Evolutionary conservation across 208 protist species (phyloP), one percentile per base, ranked within the genome.

Genomic region (Trypanosoma boissoni): DNA sequence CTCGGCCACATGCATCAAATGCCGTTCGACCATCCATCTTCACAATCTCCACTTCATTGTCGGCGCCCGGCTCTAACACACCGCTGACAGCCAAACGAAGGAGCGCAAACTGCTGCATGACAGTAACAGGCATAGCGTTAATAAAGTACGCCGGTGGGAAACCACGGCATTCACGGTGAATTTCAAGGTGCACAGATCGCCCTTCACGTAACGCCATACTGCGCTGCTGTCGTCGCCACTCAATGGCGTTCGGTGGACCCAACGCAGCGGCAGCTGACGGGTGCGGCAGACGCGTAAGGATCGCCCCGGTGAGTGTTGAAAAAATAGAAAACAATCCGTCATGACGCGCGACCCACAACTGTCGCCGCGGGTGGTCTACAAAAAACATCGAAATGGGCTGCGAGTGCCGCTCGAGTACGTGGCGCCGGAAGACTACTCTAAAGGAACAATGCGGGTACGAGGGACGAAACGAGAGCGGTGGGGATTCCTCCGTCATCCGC

Each of bases 301-400:
- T 54, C 23, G 54, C 50, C 52, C 88, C 87, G 20, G 74, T 79
- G 21, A 74, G 57, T n/a, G 78, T 90, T 12, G 76, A 81, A 74
- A 92, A 79, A 32, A 95, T 37, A 0, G 77, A 83, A 14, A 91
- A 58, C 5, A 83, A 63, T 44, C 88, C 88, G 65, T 92, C 83
- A 66, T 82, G 78, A 18, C 88, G 80, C 9, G 83, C 76, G 26
- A 89, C 72, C 83, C 85, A 95, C 3, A 95, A 3, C 5, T 70
- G 69, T 3, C 69, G 66, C 9, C 73, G 64, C 16, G 45, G 50
- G 14, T 72, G n/a, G 57, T 95, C 85, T 9, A 91, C 53, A 64
- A 85, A 86, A 3, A 95, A 61, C 18, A 70, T 24, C 16, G 75
- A 64, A 37, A 95, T 74, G 42, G 85, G 85, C 49, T 95, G 88